Conservation (phyloP, 2,329 filamentous ascomycete species). For the Rhynchosporium agropyri region DNA sequence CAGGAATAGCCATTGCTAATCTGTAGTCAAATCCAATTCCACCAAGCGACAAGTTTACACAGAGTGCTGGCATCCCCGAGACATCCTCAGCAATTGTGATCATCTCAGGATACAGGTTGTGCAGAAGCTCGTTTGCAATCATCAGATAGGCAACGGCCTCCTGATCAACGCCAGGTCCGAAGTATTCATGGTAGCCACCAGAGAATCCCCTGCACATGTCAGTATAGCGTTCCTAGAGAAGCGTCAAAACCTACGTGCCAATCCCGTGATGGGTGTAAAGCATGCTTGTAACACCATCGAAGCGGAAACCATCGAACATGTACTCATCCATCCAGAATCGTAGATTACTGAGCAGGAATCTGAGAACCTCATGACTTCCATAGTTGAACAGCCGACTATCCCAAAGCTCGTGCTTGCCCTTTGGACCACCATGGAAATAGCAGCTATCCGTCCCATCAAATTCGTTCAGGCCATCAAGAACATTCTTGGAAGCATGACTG, state of each 20-base stretch:
- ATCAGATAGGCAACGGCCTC: conserved; percentile 95
- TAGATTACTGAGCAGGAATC: conserved; percentile 94
- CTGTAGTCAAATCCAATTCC: conserved; percentile 97
- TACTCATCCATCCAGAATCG: conserved; percentile 99
- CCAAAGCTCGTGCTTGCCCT: conserved; percentile 90
- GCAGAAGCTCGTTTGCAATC: conserved; percentile 94
- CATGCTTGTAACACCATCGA: conserved; percentile 98
- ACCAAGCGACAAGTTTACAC: conserved; percentile 79
- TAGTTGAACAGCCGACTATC: conserved; percentile 98
- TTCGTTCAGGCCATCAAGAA: conserved; percentile 90
- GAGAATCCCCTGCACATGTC: conserved; percentile 74
- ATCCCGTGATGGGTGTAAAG: conserved; percentile 95
- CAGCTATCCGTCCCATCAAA: conserved; percentile 94
- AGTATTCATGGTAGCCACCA: conserved; percentile 98
- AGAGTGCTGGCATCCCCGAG: conserved; percentile 97
- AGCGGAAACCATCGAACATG: conserved; percentile 93
- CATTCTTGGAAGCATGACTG: conserved; percentile 97
- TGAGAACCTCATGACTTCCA: conserved; percentile 86
- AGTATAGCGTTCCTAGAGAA: conserved; percentile 18
- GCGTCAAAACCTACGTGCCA: conserved; percentile 72
- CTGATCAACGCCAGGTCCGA: conserved; percentile 84
- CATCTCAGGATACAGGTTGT: conserved; percentile 80
- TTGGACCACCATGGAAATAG: conserved; percentile 89
- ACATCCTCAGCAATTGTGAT: conserved; percentile 98
- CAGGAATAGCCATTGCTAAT: conserved; percentile 94